These are phyloP conservation scores for Aureoboletus auriporus DNA, from an alignment of 768 basidiomycete species.

Conservation along the genomic window DNA sequence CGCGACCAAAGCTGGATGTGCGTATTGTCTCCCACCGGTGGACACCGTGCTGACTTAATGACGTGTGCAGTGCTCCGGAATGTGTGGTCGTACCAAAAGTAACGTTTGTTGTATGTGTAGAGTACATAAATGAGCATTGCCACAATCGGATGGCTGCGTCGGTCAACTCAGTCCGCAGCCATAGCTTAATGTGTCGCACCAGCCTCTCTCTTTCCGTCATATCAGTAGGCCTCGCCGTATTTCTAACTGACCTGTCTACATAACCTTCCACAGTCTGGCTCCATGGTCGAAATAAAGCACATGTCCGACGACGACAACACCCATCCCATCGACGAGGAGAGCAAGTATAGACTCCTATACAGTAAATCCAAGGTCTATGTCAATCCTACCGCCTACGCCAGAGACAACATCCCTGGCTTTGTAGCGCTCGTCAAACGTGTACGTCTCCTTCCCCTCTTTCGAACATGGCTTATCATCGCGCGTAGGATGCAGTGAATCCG, in stretches of 20 bases:
- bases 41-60: conserved; percentile 5
- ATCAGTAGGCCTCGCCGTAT: conserved; percentile 34
- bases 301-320: conserved; percentile 19
- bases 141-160: conserved; percentile 21
- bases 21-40: conserved; percentile 35
- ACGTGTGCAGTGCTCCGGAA: conserved; percentile 77
- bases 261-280: conserved; percentile 36
- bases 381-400: conserved; percentile 86
- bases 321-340: conserved; percentile 42
- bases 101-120: conserved; percentile 22
- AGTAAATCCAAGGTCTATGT: conserved; percentile 95
- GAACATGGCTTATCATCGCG: conserved; percentile 7
- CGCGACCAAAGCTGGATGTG: conserved; percentile 92
- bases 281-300: conserved; percentile 77
- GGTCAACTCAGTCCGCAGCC: conserved; percentile 8
- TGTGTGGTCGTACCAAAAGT: conserved; percentile 96
- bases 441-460: conserved; percentile 25
- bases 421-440: conserved; percentile 89
- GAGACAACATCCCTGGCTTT: conserved; percentile 94
- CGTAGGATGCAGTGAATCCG: conserved; percentile 70
- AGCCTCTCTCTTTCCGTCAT: conserved; percentile 42
- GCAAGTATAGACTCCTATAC: conserved; percentile 72
- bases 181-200: conserved; percentile 27
- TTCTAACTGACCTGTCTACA: too few species aligned
- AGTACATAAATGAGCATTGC: conserved; percentile 8